These are phyloP conservation scores for Solanum chiquidenum DNA, from an alignment of 257 asterid genomes.

Conservation along the genomic window DNA sequence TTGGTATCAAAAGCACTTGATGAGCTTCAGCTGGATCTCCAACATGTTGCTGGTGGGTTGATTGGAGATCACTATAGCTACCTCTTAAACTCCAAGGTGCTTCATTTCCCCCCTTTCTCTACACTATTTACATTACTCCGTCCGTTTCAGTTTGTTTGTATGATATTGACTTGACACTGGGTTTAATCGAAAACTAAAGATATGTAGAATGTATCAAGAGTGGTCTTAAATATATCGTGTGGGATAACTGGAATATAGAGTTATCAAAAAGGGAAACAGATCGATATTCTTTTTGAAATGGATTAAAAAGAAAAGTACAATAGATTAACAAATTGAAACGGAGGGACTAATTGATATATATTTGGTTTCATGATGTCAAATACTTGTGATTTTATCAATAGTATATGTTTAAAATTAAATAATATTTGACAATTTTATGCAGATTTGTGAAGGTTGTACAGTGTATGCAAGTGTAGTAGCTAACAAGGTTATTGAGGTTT, in stretches of 20 bases:
- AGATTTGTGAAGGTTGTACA: not conserved
- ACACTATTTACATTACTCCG: not conserved
- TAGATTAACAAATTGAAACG: not conserved
- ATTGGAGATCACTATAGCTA: constrained; percentile 74
- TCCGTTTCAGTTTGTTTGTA: not conserved
- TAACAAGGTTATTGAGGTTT: not conserved
- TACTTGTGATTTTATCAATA: not conserved
- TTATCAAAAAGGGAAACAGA: not conserved
- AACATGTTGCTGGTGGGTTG: constrained; percentile 84
- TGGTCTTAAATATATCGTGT: not conserved
- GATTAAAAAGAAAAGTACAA: not conserved
- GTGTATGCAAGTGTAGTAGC: not conserved
- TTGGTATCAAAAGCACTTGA: constrained; percentile 61
- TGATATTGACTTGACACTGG: not conserved
- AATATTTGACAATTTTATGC: not conserved
- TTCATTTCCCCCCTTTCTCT: not conserved
- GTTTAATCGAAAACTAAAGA: not conserved
- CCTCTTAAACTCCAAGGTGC: constrained; percentile 73
- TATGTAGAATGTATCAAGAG: not conserved
- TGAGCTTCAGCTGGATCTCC: constrained; percentile 71
- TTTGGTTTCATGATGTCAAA: not conserved
- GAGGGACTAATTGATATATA: not conserved
- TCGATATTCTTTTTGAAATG: not conserved
- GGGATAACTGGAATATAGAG: not conserved
- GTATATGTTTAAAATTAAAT: not conserved